Conservation (phyloP, 257 asterid genomes). For the Solanum microdontum region DNA sequence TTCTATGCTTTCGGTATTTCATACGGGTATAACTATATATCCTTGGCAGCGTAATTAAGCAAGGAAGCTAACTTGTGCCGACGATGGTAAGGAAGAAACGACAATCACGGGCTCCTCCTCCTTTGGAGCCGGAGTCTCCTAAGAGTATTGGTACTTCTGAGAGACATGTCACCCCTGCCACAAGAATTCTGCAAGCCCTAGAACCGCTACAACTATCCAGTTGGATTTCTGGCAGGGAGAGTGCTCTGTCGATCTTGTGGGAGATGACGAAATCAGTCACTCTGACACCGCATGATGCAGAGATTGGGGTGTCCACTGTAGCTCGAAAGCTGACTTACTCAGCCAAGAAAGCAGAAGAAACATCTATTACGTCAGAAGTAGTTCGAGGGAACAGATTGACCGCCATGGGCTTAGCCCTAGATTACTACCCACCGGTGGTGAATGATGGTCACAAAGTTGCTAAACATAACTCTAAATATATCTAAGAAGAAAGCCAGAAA, state of each 20-base stretch:
- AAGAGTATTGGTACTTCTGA: not conserved
- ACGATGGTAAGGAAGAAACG: not conserved
- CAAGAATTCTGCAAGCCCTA: not conserved
- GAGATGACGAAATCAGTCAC: not conserved
- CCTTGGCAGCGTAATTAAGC: not conserved
- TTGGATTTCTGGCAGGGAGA: not conserved
- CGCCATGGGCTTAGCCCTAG: not conserved
- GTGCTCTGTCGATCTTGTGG: not conserved
- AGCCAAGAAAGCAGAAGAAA: not conserved
- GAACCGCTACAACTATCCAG: not conserved
- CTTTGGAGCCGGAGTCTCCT: not conserved
- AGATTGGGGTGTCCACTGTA: not conserved
- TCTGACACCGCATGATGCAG: not conserved
- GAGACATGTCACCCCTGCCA: not conserved
- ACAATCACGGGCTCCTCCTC: not conserved
- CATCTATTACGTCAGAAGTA: not conserved
- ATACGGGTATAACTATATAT: not conserved
- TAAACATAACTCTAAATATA: too few species aligned
- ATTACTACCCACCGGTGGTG: not conserved
- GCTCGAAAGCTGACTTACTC: not conserved
- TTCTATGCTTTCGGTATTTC: not conserved
- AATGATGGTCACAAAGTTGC: not conserved
- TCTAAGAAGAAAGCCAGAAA: not conserved
- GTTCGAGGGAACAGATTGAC: not conserved
- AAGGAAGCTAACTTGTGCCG: not conserved